phyloP scores from a whole-genome alignment of 1,284 basidiomycete species.

The Tausonia pullulans region DNA sequence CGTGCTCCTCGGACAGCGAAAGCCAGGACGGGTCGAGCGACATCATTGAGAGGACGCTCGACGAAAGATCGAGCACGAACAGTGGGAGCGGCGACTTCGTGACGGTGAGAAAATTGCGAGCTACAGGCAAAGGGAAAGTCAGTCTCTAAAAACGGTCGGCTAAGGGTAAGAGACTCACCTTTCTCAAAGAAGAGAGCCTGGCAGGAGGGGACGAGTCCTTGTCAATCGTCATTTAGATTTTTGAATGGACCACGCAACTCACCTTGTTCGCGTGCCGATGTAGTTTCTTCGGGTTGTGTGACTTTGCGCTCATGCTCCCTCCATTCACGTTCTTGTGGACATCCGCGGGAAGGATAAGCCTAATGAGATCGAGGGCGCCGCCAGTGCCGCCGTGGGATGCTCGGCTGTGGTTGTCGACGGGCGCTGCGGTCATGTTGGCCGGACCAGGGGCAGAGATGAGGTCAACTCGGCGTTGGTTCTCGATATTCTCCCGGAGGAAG shows the following conservation, averaged over 20 bases:
- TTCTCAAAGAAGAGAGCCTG: conserved; percentile 33
- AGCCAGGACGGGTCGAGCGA: conserved; percentile 27
- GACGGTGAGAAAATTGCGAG: conserved; percentile 28
- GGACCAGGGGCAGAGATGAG: conserved; percentile 23
- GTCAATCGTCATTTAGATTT: background rate
- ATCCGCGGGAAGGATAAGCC: conserved; percentile 32
- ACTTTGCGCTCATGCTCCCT: conserved; percentile 23
- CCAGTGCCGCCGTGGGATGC: background rate
- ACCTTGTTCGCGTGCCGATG: conserved; percentile 32
- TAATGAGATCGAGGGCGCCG: conserved; percentile 26
- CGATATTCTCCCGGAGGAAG: conserved; percentile 28
- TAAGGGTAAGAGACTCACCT: background rate
- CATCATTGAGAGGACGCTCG: conserved; percentile 25
- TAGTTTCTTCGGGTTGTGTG: conserved; percentile 25
- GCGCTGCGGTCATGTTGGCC: conserved; percentile 19
- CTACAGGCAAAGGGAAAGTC: too few species aligned
- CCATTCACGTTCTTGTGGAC: conserved; percentile 17
- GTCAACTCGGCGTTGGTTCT: conserved; percentile 34
- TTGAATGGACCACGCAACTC: conserved; percentile 5
- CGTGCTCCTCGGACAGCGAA: background rate
- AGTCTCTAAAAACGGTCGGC: too few species aligned
- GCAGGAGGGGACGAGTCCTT: background rate
- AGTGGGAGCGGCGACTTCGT: conserved; percentile 26
- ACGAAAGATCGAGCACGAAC: conserved; percentile 29
- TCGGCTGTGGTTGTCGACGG: conserved; percentile 7